Evolutionary conservation across 768 basidiomycete genomes (phyloP).

Genomic region (Lactifluus pinguis): DNA sequence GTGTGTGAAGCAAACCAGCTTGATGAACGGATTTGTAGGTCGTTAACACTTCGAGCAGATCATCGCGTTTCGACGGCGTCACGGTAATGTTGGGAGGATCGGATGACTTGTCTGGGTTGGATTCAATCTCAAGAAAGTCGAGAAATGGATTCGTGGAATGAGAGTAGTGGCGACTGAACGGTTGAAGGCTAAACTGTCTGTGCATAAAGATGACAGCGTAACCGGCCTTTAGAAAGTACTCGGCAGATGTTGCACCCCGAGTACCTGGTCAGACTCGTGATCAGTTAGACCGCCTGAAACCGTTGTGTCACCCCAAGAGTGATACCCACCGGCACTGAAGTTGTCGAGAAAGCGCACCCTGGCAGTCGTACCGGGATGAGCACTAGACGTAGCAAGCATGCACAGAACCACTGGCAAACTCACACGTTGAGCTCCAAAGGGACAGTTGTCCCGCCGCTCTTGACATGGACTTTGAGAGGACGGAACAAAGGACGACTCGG

Average conservation of each 20-base stretch:
- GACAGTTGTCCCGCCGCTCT: conserved; percentile 99
- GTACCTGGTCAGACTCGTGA: conserved; percentile 49
- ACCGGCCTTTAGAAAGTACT: conserved; percentile 89
- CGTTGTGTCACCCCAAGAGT: not conserved
- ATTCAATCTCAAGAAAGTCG: conserved; percentile 75
- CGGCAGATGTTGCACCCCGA: conserved; percentile 93
- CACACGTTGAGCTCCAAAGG: conserved; percentile 98
- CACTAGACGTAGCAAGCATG: conserved; percentile 2
- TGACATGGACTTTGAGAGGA: not conserved
- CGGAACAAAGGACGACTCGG: not conserved
- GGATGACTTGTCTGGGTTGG: conserved; percentile 9
- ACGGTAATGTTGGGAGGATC: conserved; percentile 49
- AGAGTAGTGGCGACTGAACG: conserved; percentile 95
- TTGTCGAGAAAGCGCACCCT: conserved; percentile 98
- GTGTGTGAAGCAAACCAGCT: conserved; percentile 65
- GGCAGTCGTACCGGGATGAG: conserved; percentile 22
- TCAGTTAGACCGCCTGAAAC: conserved; percentile 6
- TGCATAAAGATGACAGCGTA: conserved; percentile 99
- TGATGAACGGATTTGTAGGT: conserved; percentile 75
- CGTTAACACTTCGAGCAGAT: conserved; percentile 63
- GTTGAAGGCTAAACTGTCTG: conserved; percentile 93
- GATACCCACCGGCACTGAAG: conserved; percentile 81
- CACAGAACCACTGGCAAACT: conserved; percentile 30
- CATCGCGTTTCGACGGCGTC: conserved; percentile 49
- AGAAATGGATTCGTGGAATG: conserved; percentile 98